A percentile compares a stretch with the other conserved stretches of the same genome.
These are phyloP conservation scores for Halteria grandinella DNA, from an alignment of 73 alveolate genomes.

Conservation along the genomic window DNA sequence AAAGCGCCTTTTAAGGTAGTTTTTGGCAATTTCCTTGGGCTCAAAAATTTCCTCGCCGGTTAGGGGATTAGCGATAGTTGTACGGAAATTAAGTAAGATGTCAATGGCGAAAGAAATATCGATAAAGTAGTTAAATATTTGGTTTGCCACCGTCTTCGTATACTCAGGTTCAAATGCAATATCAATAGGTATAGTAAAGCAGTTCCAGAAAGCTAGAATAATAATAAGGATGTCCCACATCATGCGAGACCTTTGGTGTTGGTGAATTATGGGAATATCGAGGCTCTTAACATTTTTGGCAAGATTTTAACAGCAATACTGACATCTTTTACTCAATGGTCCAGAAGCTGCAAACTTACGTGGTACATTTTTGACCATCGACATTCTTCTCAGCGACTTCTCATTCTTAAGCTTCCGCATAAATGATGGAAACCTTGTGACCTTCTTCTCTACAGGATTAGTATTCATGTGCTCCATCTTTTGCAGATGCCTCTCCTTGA, in stretches of 20 bases:
- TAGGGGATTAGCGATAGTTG: slow-evolving; percentile 62
- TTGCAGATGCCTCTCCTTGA: too few relatives aligned
- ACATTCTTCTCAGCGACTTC: too few relatives aligned
- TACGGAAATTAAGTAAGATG: slow-evolving; percentile 58
- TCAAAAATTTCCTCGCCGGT: slow-evolving; percentile 69
- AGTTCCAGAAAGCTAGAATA: slow-evolving; percentile 69
- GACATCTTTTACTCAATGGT: too few relatives aligned
- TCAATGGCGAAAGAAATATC: slow-evolving; percentile 60
- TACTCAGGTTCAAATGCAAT: slow-evolving; percentile 69
- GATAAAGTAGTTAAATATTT: too few relatives aligned
- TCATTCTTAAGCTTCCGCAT: too few relatives aligned
- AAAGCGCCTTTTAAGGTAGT: slow-evolving; percentile 60
- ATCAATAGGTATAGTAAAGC: slow-evolving; percentile 67
- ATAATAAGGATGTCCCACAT: slow-evolving; percentile 73
- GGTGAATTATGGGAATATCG: slow-evolving; percentile 60
- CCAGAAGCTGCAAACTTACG: too few relatives aligned
- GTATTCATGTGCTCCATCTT: too few relatives aligned
- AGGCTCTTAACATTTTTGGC: too few relatives aligned
- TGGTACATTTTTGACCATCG: too few relatives aligned
- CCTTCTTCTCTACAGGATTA: too few relatives aligned
- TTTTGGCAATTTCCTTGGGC: slow-evolving; percentile 39
- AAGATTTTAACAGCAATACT: too few relatives aligned
- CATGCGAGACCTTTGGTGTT: slow-evolving; percentile 61
- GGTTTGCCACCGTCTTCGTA: not conserved
- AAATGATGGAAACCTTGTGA: too few relatives aligned